Evolutionary conservation across 164 flowering plant genomes (phyloP), one percentile per base, ranked within the genome.

Genomic region (Stephania cephalantha): DNA sequence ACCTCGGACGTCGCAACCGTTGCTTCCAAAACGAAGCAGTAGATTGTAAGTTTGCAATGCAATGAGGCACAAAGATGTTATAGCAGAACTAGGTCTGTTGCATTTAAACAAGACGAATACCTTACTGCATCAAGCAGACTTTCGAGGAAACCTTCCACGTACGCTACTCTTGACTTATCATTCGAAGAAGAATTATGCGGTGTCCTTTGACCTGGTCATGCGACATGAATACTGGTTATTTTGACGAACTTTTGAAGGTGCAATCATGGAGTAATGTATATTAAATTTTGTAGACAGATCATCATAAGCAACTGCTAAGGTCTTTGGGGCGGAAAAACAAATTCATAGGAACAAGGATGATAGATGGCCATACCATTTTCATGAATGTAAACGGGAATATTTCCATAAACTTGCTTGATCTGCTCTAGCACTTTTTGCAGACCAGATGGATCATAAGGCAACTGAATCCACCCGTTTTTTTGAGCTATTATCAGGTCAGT

Each of bases 361-460:
- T 15, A 7, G 46, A 68, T 13, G 46, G 35, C 0, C 44, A 0
- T 67, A 82, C 87, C 87, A 74, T 81, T 85, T 83, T 85, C 87
- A 50, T 83, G 85, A 31, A 85, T 82, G 65, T 65, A 80, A 52
- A 83, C 73, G 0, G 84, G 85, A 68, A 87, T 91, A 77, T 91
- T 91, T 70, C 88, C 91, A 77, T 91, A 91, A 70, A 74, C 80
- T 76, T 83, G 78, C 81, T 88, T 86, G 73, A 91, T 46, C 68
- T 88, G 84, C 81, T 86, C 88, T 50, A 89, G 79, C 53, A 82
- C 71, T 53, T 13, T 12, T 78, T 74, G 75, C 74, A 89, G 71
- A 64, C 85, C 87, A 78, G 71, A 73, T 0, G 89, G 82, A 10
- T 7, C 29, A 50, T 80, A 11, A 1, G 85, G 86, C 6, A 73